A percentile compares a stretch with the other conserved stretches of the same genome.
These are phyloP conservation scores for Vanrija humicola DNA, from an alignment of 1,284 basidiomycete genomes.

Conservation along the genomic window DNA sequence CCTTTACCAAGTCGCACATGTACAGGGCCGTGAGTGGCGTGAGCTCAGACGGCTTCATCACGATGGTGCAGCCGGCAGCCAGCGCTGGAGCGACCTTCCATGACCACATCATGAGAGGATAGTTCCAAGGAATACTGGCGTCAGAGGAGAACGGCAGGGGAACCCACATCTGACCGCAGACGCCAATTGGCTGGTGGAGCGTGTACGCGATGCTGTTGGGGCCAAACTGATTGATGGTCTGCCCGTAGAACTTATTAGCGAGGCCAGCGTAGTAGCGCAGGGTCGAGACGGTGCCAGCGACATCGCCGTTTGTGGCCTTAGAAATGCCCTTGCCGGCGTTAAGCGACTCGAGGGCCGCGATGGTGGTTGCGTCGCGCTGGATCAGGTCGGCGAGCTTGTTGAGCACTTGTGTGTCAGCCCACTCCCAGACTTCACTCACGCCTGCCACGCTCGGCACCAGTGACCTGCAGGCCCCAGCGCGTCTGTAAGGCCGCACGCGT, in stretches of 20 bases:
- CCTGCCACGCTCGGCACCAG: constrained; percentile 72
- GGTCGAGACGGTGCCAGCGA: constrained; percentile 72
- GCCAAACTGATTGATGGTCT: constrained; percentile 35
- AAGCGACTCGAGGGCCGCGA: constrained; percentile 68
- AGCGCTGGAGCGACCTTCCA: constrained; percentile 89
- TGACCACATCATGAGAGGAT: constrained; percentile 84
- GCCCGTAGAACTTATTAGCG: constrained; percentile 63
- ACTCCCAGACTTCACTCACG: not conserved
- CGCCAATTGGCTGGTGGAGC: constrained; percentile 85
- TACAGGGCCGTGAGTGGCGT: constrained; percentile 80
- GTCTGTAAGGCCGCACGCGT: constrained; percentile 76
- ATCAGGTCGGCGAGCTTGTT: constrained; percentile 87
- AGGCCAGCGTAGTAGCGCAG: constrained; percentile 69
- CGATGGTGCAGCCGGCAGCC: constrained; percentile 55
- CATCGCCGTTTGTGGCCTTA: constrained; percentile 65
- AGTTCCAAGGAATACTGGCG: constrained; percentile 83
- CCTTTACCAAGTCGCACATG: constrained; percentile 46
- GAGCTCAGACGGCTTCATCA: constrained; percentile 71
- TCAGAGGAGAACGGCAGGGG: too few species aligned
- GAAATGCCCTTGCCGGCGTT: constrained; percentile 80
- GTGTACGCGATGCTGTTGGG: constrained; percentile 75
- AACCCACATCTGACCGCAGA: constrained; percentile 74
- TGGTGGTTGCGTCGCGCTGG: constrained; percentile 66
- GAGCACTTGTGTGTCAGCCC: constrained; percentile 50
- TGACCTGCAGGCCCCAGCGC: constrained; percentile 73